These are phyloP conservation scores for Escallonia rubra DNA, from an alignment of 129 eudicot species.

Conservation along the genomic window DNA sequence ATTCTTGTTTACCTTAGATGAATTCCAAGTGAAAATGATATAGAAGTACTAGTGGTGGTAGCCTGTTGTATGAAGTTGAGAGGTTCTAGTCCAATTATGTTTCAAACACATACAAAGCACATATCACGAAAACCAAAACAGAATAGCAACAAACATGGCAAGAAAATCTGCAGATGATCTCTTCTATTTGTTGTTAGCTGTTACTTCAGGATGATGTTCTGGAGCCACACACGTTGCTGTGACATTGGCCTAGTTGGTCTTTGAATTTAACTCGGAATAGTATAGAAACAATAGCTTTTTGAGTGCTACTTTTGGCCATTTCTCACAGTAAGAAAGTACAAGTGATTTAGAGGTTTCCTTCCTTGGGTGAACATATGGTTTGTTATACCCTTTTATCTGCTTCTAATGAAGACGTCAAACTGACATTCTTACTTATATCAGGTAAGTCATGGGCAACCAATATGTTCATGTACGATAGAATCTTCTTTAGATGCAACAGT, in stretches of 20 bases:
- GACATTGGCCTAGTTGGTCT: background rate
- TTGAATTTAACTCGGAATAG: background rate
- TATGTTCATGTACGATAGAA: conserved; percentile 7
- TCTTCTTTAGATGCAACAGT: conserved; percentile 3
- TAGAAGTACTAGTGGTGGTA: background rate
- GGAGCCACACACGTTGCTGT: background rate
- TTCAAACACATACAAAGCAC: background rate
- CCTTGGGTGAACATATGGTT: conserved; percentile 16
- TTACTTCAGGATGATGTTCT: conserved; percentile 8
- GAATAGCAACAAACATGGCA: background rate
- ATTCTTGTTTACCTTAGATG: background rate
- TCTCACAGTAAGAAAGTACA: too few species aligned
- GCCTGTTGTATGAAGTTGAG: background rate
- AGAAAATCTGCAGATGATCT: conserved; percentile 8
- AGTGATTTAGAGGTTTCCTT: conserved; percentile 9
- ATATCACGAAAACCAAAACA: background rate
- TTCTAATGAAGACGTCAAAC: conserved; percentile 21
- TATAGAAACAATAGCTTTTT: background rate
- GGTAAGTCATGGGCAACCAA: conserved; percentile 15
- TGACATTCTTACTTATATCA: conserved; percentile 15
- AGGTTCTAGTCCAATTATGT: too few species aligned
- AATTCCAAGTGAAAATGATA: background rate
- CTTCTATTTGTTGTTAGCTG: conserved; percentile 7
- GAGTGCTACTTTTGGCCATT: background rate
- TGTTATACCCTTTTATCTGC: conserved; percentile 18